Evolutionary conservation across 2,329 filamentous ascomycete genomes (phyloP).

Genomic region (Meredithiella fracta): DNA sequence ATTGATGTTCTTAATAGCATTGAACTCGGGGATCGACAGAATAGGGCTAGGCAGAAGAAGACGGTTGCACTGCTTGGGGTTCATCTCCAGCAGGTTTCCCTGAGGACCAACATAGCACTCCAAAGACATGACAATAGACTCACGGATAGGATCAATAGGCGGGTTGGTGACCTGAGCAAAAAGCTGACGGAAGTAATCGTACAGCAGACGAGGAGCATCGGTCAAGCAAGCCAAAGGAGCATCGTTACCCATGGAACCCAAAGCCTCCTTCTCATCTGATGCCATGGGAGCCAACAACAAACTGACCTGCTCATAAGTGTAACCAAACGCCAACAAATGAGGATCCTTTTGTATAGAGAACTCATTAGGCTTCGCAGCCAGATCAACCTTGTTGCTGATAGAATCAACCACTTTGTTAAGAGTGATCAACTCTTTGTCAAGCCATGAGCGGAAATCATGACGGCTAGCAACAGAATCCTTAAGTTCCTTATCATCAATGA

Average conservation of each 20-base stretch:
- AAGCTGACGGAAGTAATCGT: conserved; percentile 93
- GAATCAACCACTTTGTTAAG: conserved; percentile 57
- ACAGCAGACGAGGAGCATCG: conserved; percentile 73
- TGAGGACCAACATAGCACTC: conserved; percentile 94
- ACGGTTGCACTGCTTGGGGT: conserved; percentile 71
- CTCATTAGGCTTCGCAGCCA: conserved; percentile 51
- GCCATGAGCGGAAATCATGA: conserved; percentile 75
- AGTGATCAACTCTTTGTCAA: conserved; percentile 70
- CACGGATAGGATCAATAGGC: conserved; percentile 89
- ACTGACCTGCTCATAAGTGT: conserved; percentile 89
- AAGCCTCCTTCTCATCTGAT: conserved; percentile 88
- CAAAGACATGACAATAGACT: conserved; percentile 95
- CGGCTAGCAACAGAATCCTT: conserved; percentile 78
- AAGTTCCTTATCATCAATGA: conserved; percentile 85
- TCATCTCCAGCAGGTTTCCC: conserved; percentile 89
- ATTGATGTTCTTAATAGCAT: conserved; percentile 64
- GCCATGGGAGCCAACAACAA: conserved; percentile 88
- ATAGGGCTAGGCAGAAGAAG: conserved; percentile 78
- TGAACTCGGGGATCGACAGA: conserved; percentile 79
- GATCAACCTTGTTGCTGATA: conserved; percentile 42
- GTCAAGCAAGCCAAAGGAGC: conserved; percentile 81
- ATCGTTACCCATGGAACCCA: conserved; percentile 97
- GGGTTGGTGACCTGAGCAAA: conserved; percentile 98
- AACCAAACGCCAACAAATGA: conserved; percentile 72
- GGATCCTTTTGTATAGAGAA: conserved; percentile 67